Conservation (phyloP, 2,329 filamentous ascomycete genomes). For the Arthrinium phaeospermum region DNA sequence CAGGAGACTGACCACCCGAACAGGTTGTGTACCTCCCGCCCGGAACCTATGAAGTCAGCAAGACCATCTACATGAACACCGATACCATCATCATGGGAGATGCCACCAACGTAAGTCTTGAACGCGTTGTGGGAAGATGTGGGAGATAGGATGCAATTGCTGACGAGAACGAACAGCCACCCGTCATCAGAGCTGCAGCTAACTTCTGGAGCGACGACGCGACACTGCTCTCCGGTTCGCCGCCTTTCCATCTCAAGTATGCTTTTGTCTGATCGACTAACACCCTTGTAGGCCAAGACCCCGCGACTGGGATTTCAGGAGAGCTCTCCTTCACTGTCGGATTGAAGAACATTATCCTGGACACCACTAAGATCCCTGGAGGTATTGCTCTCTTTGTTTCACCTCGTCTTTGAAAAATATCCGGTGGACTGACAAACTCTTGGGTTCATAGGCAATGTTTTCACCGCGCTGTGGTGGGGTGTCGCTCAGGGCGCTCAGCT, state of each 20-base stretch:
- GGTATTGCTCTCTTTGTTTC: constrained; percentile 26
- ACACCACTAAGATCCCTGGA: constrained; percentile 45
- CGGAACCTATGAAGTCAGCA: constrained; percentile 46
- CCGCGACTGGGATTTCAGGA: constrained; percentile 32
- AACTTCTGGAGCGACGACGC: constrained; percentile 39
- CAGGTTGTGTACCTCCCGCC: constrained; percentile 51
- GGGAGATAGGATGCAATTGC: not conserved
- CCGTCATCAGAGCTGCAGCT: constrained; percentile 46
- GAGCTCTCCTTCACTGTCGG: constrained; percentile 50
- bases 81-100: constrained; percentile 55
- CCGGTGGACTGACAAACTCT: not conserved
- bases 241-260: not conserved
- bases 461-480: constrained; percentile 50
- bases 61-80: constrained; percentile 48
- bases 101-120: constrained; percentile 42
- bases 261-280: not conserved
- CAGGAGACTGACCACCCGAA: constrained; percentile 16
- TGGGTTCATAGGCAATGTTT: constrained; percentile 36
- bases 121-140: not conserved
- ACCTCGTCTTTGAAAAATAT: not conserved
- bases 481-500: constrained; percentile 50
- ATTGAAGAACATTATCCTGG: constrained; percentile 50
- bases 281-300: constrained; percentile 40
- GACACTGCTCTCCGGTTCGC: constrained; percentile 41
- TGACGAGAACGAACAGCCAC: constrained; percentile 36